Base-by-base conservation (phyloP, 441 rosid species). In the Pelargonium cotyledonis region DNA sequence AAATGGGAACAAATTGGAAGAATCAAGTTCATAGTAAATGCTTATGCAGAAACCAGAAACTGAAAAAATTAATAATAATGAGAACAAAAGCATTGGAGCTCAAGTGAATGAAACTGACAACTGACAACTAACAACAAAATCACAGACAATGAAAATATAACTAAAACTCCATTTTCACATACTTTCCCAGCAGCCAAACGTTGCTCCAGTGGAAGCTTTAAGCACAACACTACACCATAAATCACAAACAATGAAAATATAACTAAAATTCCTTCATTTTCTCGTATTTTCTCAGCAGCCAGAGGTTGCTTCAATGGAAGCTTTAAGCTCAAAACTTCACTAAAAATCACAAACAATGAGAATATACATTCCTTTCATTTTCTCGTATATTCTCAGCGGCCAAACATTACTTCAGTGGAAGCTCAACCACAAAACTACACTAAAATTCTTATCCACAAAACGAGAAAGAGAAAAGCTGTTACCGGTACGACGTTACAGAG, bases 151-250 rank as follows among this genome's bases (percentile, higher is more conserved):
- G 14, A 44, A 44, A 8, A 1, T 11, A 0, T 43, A 43, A 10
- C 10, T 53, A 1, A 53, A 18, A 18, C 4, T 18, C 1, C 62
- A 57, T 16, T 55, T 46, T 23, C 14, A 1, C 0, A 44, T 40
- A 8, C 63, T 69, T 70, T 40, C 63, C 49, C 35, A 10, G 65
- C 65, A 73, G 68, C 61, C 66, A 58, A 66, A 72, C 67, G 5
- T 14, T 57, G 14, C 1, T 26, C 19, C 65, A 61, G 65, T 26
- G 38, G n/a, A 58, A 58, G 63, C 63, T 21, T 7, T 9, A 23
- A 60, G n/a, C 64, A 60, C 40, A 61, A 12, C 29, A 61, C 61
- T 55, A 0, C 18, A 55, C 21, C 11, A 60, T 6, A 26, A 60
- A 60, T 10, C 64, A 23, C 35, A 58, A 58, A 60, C 64, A 8